Base-by-base conservation (phyloP, 768 basidiomycete genomes). In the Imleria badia region DNA sequence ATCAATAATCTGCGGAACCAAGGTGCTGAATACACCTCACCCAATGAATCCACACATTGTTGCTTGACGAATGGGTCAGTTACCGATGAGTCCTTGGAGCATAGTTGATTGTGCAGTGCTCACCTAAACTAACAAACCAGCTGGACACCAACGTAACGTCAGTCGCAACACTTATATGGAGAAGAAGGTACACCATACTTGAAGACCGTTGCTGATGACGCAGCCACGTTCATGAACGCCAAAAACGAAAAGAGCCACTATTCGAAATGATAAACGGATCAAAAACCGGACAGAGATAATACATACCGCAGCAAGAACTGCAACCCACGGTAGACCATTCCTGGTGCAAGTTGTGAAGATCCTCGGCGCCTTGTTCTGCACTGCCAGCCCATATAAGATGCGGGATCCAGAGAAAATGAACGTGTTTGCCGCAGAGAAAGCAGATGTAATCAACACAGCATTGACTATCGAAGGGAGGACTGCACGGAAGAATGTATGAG, bases 401-500 rank as follows among this genome's bases (percentile, higher is more conserved):
- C 78, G 77, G 17, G 76, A 78, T 14, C 75, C 61, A n/a, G 64
- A 35, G 23, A 66, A 66, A 5, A 66, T 3, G 17, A 52, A 86
- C 60, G 76, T 74, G 70, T 85, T 89, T 48, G 81, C 84, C 15
- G 87, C 84, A 29, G 86, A 88, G 75, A 88, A 85, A 4, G 86
- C 85, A 59, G 80, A 81, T 5, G 89, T 81, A 65, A 92, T 81
- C 62, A 91, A 75, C 50, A 75, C 77, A 12, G 82, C 89, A 64
- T 92, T 92, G 69, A 92, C 78, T 62, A 92, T 81, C 43, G 82
- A 81, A 7, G 83, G 83, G 31, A 89, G 74, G 10, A 76, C 83
- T 78, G 29, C 13, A 20, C 10, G 14, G 22, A 17, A 45, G 17
- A 34, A 34, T 3, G 20, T 10, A 23, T 66, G 7, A 52, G n/a